These are phyloP conservation scores for Quercus agrifolia DNA, from an alignment of 306 rosid species.

Conservation along the genomic window DNA sequence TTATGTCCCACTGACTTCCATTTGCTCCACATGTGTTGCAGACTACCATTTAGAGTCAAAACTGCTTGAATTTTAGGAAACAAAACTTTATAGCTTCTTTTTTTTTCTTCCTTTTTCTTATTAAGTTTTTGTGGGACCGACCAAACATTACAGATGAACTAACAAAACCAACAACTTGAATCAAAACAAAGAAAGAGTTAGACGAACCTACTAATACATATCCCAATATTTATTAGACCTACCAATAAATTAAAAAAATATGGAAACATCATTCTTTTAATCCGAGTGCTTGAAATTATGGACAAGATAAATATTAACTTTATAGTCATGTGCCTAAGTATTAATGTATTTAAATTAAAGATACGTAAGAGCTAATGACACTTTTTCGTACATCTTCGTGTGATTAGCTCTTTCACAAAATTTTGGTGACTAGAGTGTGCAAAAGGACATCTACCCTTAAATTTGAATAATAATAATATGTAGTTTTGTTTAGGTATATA, in stretches of 20 bases:
- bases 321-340: no score
- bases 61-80: neutral
- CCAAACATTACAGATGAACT: constrained; percentile 39
- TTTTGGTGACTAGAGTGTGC: no score
- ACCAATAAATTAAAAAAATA: neutral
- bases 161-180: constrained; percentile 26
- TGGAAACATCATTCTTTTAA: neutral
- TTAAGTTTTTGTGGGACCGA: constrained; percentile 19
- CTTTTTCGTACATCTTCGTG: no score
- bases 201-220: neutral
- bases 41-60: constrained; percentile 1
- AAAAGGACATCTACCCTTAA: no score
- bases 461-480: no score
- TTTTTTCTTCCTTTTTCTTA: neutral
- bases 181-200: neutral
- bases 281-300: neutral
- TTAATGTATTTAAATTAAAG: no score
- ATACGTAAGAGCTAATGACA: no score
- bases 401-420: no score
- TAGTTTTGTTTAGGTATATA: no score
- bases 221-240: neutral
- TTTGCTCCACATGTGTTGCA: neutral
- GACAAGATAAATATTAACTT: neutral
- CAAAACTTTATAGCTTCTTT: neutral
- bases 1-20: neutral